phyloP scores from a whole-genome alignment of 75 land plant species.

The Sequoiadendron giganteum region DNA sequence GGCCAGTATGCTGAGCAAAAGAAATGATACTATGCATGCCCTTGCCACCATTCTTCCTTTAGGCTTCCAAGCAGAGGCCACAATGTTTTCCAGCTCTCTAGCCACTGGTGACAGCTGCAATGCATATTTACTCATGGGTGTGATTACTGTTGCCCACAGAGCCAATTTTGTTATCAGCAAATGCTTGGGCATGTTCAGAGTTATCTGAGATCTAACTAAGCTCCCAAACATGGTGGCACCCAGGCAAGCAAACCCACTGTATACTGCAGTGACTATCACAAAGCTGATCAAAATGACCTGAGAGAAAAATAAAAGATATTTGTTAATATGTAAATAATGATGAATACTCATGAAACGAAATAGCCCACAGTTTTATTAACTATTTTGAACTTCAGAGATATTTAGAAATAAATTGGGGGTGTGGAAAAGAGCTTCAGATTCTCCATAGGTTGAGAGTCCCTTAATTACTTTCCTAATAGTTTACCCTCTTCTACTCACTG shows the following conservation, averaged over 20 bases:
- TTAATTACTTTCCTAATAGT: too few species aligned
- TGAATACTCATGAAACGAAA: neutral
- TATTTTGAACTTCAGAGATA: neutral
- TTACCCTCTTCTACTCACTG: too few species aligned
- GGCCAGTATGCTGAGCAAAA: constrained; percentile 8
- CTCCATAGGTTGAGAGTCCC: too few species aligned
- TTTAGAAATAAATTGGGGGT: neutral
- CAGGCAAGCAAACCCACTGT: constrained; percentile 12
- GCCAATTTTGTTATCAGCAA: constrained; percentile 21
- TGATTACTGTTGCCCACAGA: constrained; percentile 26
- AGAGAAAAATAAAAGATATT: neutral
- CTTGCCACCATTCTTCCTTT: neutral
- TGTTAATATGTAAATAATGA: neutral
- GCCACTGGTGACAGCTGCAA: constrained; percentile 26
- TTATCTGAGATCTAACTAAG: constrained; percentile 16
- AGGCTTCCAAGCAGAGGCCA: constrained; percentile 8
- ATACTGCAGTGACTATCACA: neutral
- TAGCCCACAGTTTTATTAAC: neutral
- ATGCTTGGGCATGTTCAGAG: constrained; percentile 22
- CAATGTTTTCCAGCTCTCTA: constrained; percentile 13
- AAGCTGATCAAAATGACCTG: constrained; percentile 22
- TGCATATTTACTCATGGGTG: constrained; percentile 28
- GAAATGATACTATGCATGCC: neutral
- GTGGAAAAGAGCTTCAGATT: neutral
- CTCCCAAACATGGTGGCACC: constrained; percentile 27